Evolutionary conservation across 1,284 basidiomycete species (phyloP), one percentile per base, ranked within the genome.

Genomic region (Erythrobasidium hasegawianum): DNA sequence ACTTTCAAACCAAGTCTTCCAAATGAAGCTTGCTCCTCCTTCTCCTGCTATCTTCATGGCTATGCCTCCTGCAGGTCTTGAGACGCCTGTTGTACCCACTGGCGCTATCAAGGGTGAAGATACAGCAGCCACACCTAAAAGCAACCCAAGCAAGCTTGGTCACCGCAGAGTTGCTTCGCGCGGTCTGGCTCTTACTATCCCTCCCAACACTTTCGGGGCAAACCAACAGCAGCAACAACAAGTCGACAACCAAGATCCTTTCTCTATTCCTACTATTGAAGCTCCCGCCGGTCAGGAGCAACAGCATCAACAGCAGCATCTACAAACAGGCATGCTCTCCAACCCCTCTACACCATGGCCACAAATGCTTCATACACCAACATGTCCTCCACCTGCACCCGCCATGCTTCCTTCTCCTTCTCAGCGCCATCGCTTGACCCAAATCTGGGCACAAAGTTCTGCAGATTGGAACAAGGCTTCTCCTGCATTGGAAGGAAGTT

Each of bases 1-100:
- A 52, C 72, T 77, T 55, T 74, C 75, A 3, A 79, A 77, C 65
- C 78, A 78, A 59, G 79, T 78, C 73, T 72, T 79, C 13, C 77
- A 79, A 69, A 71, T 78, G 57, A 73, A 76, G 24, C 74, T 79
- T 26, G 74, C 76, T 22, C 24, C 39, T n/a, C 49, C 66, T 4
- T 10, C 33, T 41, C 38, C 29, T 16, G 41, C 55, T 8, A 29
- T 68, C 55, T 27, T 16, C 29, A 39, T 27, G n/a, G 13, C 43
- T 10, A 24, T 59, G 39, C 26, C 45, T n/a, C 9, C 71, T 64
- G 33, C 62, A 20, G 68, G 75, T 7, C 76, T 76, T 1, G 77
- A 78, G 67, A 75, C 75, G 59, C n/a, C n/a, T n/a, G n/a, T n/a
- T n/a, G 78, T 77, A 57, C 78, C 76, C 75, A 72, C 74, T 45